Percentiles rank a stretch among this genome's conserved stretches.
Conservation (phyloP, 2,329 filamentous ascomycete genomes). For the Scedosporium dehoogii region DNA sequence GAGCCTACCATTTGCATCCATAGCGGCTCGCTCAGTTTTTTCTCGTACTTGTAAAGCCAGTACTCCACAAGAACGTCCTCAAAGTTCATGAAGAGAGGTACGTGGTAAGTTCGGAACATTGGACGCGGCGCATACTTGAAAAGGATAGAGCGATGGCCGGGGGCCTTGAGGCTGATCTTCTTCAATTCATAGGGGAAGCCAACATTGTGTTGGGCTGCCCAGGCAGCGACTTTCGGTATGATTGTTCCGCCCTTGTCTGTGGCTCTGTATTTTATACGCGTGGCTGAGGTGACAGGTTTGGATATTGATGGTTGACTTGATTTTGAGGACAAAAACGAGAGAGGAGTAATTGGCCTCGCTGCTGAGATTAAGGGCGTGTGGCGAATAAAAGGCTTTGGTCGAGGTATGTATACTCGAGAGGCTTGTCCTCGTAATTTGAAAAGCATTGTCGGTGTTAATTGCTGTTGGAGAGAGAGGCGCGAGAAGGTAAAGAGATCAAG, state of each 20-base stretch:
- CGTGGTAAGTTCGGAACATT: conserved; percentile 5
- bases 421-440: too few species aligned
- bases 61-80: conserved; percentile 10
- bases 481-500: too few species aligned
- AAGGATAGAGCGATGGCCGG: neutral
- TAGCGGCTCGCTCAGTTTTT: conserved; percentile 7
- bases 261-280: too few species aligned
- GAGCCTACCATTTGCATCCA: conserved; percentile 9
- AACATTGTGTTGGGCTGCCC: neutral
- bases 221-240: neutral
- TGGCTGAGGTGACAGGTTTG: too few species aligned
- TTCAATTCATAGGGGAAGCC: neutral
- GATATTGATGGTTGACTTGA: too few species aligned
- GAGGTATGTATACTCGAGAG: too few species aligned
- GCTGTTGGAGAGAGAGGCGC: too few species aligned
- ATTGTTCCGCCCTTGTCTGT: neutral
- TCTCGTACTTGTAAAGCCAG: conserved; percentile 9
- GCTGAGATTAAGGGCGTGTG: too few species aligned
- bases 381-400: too few species aligned
- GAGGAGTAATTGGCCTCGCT: too few species aligned
- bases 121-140: conserved; percentile 6
- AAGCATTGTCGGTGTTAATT: too few species aligned
- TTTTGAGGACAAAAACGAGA: too few species aligned
- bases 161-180: neutral
- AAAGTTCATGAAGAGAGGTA: conserved; percentile 2